phyloP scores from a whole-genome alignment of 768 basidiomycete genomes.

The Boletus patriciae region DNA sequence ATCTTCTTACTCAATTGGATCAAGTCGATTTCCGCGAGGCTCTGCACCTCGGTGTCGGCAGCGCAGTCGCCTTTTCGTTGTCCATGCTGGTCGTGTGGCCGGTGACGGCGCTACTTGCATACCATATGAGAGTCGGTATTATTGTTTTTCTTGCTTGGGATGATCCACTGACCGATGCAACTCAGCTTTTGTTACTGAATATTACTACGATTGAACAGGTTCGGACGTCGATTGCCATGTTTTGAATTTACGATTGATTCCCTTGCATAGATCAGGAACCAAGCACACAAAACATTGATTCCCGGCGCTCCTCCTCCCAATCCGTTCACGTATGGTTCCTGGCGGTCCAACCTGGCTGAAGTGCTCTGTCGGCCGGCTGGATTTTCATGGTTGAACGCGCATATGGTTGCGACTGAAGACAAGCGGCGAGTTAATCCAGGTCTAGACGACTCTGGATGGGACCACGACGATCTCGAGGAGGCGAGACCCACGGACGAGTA shows the following conservation, averaged over 20 bases:
- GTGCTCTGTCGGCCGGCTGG: slow-evolving; percentile 80
- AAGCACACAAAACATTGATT: slow-evolving; percentile 71
- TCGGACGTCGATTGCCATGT: slow-evolving; percentile 30
- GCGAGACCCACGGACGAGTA: slow-evolving; percentile 16
- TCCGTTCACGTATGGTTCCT: slow-evolving; percentile 81
- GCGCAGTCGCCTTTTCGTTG: slow-evolving; percentile 76
- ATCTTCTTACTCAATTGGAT: slow-evolving; percentile 56
- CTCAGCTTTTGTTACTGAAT: slow-evolving; percentile 76
- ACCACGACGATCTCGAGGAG: slow-evolving; percentile 24
- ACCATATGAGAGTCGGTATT: slow-evolving; percentile 79
- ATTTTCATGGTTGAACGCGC: slow-evolving; percentile 74
- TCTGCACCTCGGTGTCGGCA: slow-evolving; percentile 59
- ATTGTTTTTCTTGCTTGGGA: not conserved
- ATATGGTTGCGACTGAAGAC: slow-evolving; percentile 65
- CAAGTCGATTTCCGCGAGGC: slow-evolving; percentile 49
- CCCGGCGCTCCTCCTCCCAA: slow-evolving; percentile 71
- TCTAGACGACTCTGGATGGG: slow-evolving; percentile 33
- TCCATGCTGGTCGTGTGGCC: slow-evolving; percentile 80
- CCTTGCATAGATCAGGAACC: slow-evolving; percentile 69
- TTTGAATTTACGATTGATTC: slow-evolving; percentile 7
- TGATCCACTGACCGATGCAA: slow-evolving; percentile 1
- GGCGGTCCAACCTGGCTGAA: slow-evolving; percentile 70
- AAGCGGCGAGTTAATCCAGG: slow-evolving; percentile 76
- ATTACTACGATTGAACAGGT: slow-evolving; percentile 97
- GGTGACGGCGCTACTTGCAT: slow-evolving; percentile 71